phyloP scores from a whole-genome alignment of 768 basidiomycete genomes.

The Gelatoporia subvermispora region DNA sequence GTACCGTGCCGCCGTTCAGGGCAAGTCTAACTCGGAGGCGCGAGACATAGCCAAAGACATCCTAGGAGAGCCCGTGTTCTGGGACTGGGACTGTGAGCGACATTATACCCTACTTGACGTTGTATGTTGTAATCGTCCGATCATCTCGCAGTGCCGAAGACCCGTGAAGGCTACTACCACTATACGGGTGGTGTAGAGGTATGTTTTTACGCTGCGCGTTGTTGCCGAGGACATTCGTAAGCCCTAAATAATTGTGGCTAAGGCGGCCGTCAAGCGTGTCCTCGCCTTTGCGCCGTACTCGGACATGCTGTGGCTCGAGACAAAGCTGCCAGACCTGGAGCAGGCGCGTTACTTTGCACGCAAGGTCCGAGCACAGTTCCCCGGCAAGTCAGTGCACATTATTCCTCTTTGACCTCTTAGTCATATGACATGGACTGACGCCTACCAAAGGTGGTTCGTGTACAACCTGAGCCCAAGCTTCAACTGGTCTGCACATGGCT shows the following conservation, averaged over 20 bases:
- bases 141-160: constrained; percentile 55
- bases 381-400: constrained; percentile 56
- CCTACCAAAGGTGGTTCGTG: constrained; percentile 63
- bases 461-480: constrained; percentile 94
- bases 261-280: constrained; percentile 78
- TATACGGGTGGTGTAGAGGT: constrained; percentile 76
- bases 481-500: constrained; percentile 86
- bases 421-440: not conserved
- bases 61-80: constrained; percentile 64
- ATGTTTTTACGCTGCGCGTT: not conserved
- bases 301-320: constrained; percentile 91
- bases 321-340: constrained; percentile 78
- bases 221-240: not conserved
- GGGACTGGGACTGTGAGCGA: constrained; percentile 85
- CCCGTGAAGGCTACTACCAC: constrained; percentile 89
- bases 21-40: constrained; percentile 70
- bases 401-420: not conserved
- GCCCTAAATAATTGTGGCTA: constrained; percentile 1
- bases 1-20: constrained; percentile 53
- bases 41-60: constrained; percentile 71
- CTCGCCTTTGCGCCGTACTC: constrained; percentile 80
- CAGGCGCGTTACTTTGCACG: constrained; percentile 77
- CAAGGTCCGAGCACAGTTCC: constrained; percentile 64
- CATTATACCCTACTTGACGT: not conserved
- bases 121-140: not conserved